phyloP scores from a whole-genome alignment of 2,329 filamentous ascomycete species.

The Kalaharituber pfeilii region DNA sequence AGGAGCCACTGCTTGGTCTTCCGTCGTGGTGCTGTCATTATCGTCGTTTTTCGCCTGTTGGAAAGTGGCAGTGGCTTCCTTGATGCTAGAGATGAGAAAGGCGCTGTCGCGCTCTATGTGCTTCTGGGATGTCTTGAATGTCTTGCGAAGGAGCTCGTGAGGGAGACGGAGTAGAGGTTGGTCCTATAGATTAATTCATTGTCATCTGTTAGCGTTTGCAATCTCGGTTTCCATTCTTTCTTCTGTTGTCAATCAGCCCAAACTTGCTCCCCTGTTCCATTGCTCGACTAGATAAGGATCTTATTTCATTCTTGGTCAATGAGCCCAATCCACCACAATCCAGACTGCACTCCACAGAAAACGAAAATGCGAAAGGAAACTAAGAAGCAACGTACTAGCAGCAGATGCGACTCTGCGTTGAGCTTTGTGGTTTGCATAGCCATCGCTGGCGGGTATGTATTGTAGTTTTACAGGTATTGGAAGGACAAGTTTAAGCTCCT shows the following conservation, averaged over 20 bases:
- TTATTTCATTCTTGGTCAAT: too few species aligned
- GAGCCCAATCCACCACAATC: too few species aligned
- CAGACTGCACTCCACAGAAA: conserved; percentile 11
- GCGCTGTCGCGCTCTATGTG: conserved; percentile 54
- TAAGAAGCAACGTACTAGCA: conserved; percentile 41
- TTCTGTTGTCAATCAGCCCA: too few species aligned
- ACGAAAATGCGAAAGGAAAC: conserved; percentile 12
- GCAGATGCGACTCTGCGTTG: conserved; percentile 56
- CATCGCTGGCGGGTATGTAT: too few species aligned
- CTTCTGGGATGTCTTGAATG: conserved; percentile 73
- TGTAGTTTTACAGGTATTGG: too few species aligned
- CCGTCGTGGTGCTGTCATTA: conserved; percentile 32
- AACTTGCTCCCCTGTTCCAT: too few species aligned
- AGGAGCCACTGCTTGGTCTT: conserved; percentile 49
- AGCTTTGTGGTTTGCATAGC: conserved; percentile 41
- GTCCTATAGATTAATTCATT: conserved; percentile 37
- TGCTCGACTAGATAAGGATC: too few species aligned
- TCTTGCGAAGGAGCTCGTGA: conserved; percentile 80
- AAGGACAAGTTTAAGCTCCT: too few species aligned
- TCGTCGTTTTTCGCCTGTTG: conserved; percentile 28
- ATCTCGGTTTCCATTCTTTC: too few species aligned
- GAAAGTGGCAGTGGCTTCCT: conserved; percentile 39
- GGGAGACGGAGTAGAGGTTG: conserved; percentile 87
- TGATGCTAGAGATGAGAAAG: conserved; percentile 42
- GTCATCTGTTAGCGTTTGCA: too few species aligned